Evolutionary conservation across 805 yeast species (phyloP).

Genomic region (Kodamaea hsintzibuensis): DNA sequence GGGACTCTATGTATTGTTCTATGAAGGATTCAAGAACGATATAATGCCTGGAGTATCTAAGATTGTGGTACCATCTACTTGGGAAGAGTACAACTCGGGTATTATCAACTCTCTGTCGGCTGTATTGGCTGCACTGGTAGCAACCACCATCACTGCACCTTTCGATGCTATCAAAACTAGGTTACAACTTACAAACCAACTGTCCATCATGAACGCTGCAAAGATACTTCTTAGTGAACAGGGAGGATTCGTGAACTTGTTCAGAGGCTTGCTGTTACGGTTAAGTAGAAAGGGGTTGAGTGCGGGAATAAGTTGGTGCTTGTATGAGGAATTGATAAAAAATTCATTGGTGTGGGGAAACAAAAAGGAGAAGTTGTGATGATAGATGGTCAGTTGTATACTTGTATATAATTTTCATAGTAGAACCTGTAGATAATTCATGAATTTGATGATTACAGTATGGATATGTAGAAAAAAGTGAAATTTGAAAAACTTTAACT

Average conservation of each 20-base stretch:
- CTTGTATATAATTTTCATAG: background rate
- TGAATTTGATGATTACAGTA: background rate
- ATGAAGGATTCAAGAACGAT: slow-evolving; percentile 69
- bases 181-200: slow-evolving; percentile 66
- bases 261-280: slow-evolving; percentile 82
- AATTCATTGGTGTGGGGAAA: background rate
- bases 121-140: slow-evolving; percentile 67
- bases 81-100: slow-evolving; percentile 25
- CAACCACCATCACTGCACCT: slow-evolving; percentile 90
- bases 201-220: slow-evolving; percentile 38
- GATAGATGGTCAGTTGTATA: background rate
- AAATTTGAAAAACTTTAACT: too few species aligned
- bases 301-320: slow-evolving; percentile 96
- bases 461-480: background rate
- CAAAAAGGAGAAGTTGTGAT: slow-evolving; percentile 3
- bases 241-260: slow-evolving; percentile 59
- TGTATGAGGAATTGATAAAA: slow-evolving; percentile 84
- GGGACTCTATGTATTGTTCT: slow-evolving; percentile 83
- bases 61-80: slow-evolving; percentile 9
- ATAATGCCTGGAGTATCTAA: slow-evolving; percentile 41
- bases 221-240: slow-evolving; percentile 43
- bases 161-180: slow-evolving; percentile 93
- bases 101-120: slow-evolving; percentile 77
- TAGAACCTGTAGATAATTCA: background rate
- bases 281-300: slow-evolving; percentile 83